Base-by-base conservation (phyloP, 176 grass and related monocot genomes). In the Oropetium thomaeum region DNA sequence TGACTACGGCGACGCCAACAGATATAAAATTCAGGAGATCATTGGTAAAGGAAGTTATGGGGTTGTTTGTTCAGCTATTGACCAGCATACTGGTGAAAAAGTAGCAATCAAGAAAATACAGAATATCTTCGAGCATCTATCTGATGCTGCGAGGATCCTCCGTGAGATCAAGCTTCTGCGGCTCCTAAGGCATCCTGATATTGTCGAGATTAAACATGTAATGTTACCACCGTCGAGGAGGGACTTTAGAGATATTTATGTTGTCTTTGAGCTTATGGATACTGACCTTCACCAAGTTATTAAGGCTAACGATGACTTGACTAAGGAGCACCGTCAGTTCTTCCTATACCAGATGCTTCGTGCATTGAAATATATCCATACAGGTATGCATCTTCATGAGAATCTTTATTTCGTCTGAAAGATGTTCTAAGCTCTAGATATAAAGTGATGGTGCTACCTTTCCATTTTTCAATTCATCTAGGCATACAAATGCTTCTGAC, bases 221-320 rank as follows among this genome's bases (percentile, higher is more conserved):
- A 93, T 97, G 91, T 25, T 97, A 65, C 94, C 94, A 28, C 85
- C 85, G 3, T 93, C 88, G 5, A 93, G 84, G 72, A 97, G 84
- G 80, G 93, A 93, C 51, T 97, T 90, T 44, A 97, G 51, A 63
- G 93, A 97, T 74, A 93, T 97, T 62, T 97, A 87, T 71, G 90
- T 97, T 79, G 93, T 97, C 4, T 97, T 97, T 44, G 93, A 97
- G 38, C 85, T 97, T 5, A 97, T 97, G 93, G 93, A 97, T 55
- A 93, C 93, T 0, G 95, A 97, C 72, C 89, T 97, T 52, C 95
- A 97, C 84, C 95, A 97, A 80, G 95, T 97, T 65, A 97, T 97
- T 59, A 97, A 93, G 86, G 91, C 95, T 22, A 97, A 97, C 22
- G 95, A 93, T 81, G 91, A 97, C 80, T 69, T 97, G 67, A 97